phyloP scores from a whole-genome alignment of 2,329 filamentous ascomycete genomes.

The Aspergillus piperis region DNA sequence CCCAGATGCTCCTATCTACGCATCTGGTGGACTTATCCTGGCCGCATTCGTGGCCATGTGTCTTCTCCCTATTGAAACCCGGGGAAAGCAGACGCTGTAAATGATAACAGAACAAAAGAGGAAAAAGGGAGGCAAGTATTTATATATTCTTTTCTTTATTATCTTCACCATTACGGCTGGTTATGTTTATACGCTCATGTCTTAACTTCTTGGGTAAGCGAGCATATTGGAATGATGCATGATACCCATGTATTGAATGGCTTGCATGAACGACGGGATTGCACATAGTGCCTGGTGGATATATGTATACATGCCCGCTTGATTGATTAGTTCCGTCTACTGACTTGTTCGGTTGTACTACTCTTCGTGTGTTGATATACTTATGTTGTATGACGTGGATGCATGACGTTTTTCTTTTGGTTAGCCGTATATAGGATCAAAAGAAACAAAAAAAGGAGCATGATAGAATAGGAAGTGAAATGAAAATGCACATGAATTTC shows the following conservation, averaged over 20 bases:
- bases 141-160: background rate
- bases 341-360: background rate
- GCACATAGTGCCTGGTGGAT: background rate
- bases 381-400: background rate
- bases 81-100: constrained; percentile 46
- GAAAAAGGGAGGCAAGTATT: too few species aligned
- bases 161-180: background rate
- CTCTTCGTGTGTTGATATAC: background rate
- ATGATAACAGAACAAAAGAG: background rate
- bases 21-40: constrained; percentile 46
- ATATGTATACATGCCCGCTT: background rate
- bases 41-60: constrained; percentile 50
- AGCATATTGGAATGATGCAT: background rate
- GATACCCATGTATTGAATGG: constrained; percentile 5
- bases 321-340: background rate
- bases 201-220: background rate
- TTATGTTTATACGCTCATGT: background rate
- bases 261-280: background rate
- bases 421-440: background rate
- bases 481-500: too few species aligned
- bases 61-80: constrained; percentile 50
- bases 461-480: too few species aligned
- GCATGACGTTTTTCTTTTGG: background rate
- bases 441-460: background rate
- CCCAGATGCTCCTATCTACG: constrained; percentile 49